These are phyloP conservation scores for Purshia tridentata DNA, from an alignment of 306 rosid genomes.

Conservation along the genomic window DNA sequence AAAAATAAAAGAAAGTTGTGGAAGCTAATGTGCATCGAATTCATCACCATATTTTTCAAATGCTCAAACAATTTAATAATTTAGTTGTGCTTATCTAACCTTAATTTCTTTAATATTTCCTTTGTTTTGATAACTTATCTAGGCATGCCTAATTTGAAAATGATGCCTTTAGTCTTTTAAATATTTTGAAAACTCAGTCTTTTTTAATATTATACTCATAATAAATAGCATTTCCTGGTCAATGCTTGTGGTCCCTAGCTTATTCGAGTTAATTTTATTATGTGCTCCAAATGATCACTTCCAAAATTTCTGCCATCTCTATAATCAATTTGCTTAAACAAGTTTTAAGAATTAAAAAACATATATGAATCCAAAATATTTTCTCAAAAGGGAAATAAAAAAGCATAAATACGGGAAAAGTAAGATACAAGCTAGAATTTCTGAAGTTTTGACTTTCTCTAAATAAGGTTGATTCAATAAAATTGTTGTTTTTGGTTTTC, in stretches of 20 bases:
- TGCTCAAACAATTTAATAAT: slow-evolving; percentile 27
- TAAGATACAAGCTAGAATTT: too few species aligned
- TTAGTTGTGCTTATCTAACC: slow-evolving; percentile 43
- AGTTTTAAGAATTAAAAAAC: slow-evolving; percentile 1
- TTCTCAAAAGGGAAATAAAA: too few species aligned
- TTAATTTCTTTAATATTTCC: slow-evolving; percentile 29
- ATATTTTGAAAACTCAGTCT: neutral
- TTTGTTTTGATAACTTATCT: slow-evolving; percentile 29
- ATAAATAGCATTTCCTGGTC: slow-evolving; percentile 34
- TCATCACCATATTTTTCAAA: slow-evolving; percentile 46
- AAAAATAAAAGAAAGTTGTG: slow-evolving; percentile 32
- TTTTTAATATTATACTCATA: slow-evolving; percentile 25
- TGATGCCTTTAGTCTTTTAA: slow-evolving; percentile 34
- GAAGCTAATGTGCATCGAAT: slow-evolving; percentile 45
- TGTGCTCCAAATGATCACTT: slow-evolving; percentile 27
- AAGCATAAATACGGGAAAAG: too few species aligned
- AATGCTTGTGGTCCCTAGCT: slow-evolving; percentile 44
- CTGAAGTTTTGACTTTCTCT: too few species aligned
- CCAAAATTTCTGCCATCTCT: slow-evolving; percentile 21
- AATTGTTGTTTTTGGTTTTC: too few species aligned
- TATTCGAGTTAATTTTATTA: slow-evolving; percentile 15
- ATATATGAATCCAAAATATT: neutral
- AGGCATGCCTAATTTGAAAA: slow-evolving; percentile 22
- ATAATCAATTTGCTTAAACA: slow-evolving; percentile 16
- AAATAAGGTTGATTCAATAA: too few species aligned